Percentiles rank a stretch among this genome's conserved stretches.
These are phyloP conservation scores for Nakazawaea ishiwadae DNA, from an alignment of 805 yeast genomes.

Conservation along the genomic window DNA sequence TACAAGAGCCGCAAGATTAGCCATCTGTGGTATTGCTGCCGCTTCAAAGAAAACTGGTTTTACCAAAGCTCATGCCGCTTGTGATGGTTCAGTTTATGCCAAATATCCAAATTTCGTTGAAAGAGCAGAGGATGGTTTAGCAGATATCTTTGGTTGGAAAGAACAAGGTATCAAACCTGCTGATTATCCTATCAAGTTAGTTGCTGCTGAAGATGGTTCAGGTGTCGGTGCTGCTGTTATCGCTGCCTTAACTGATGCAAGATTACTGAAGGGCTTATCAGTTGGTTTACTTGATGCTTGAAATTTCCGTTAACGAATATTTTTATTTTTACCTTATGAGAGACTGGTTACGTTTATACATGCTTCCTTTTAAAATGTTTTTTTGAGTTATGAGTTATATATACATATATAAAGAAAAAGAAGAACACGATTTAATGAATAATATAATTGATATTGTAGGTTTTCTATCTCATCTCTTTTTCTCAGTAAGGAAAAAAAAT, in stretches of 20 bases:
- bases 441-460: no score
- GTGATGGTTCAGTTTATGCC: constrained; percentile 95
- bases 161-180: constrained; percentile 27
- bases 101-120: constrained; percentile 92
- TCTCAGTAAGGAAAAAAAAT: not conserved
- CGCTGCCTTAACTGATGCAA: constrained; percentile 87
- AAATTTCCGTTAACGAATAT: not conserved
- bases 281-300: constrained; percentile 42
- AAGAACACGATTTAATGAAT: no score
- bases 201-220: constrained; percentile 96
- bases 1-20: constrained; percentile 88
- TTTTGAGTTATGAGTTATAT: no score
- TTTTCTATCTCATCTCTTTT: not conserved
- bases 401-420: no score
- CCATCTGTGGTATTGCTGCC: constrained; percentile 96
- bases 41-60: constrained; percentile 85
- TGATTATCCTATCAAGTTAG: constrained; percentile 78
- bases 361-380: no score
- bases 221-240: constrained; percentile 99
- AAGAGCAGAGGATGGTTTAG: constrained; percentile 87
- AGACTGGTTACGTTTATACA: no score
- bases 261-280: constrained; percentile 66
- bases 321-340: not conserved
- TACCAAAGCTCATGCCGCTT: constrained; percentile 83
- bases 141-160: constrained; percentile 88